Evolutionary conservation across 108 stramenopile species (phyloP).

Genomic region (Conticribra guillardii): DNA sequence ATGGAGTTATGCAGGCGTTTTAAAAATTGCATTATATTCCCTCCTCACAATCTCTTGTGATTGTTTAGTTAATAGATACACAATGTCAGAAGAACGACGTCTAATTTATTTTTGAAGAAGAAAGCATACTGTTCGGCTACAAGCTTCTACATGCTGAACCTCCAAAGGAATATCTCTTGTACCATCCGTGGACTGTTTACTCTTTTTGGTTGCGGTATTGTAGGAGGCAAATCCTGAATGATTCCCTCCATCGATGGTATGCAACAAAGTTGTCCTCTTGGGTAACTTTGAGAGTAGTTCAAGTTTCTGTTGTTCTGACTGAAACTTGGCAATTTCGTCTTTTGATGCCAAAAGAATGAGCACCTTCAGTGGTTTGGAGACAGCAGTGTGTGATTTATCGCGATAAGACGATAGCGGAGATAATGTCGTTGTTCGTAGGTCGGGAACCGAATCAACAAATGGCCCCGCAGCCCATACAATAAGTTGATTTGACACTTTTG

Average conservation of each 20-base stretch:
- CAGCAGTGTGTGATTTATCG: not conserved
- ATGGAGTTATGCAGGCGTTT: no score
- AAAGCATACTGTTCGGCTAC: slow-evolving; percentile 8
- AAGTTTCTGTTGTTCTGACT: slow-evolving; percentile 22
- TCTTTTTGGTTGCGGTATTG: slow-evolving; percentile 13
- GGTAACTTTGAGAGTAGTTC: slow-evolving; percentile 27
- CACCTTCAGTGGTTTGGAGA: slow-evolving; percentile 12
- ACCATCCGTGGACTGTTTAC: slow-evolving; percentile 4
- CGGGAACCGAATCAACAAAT: slow-evolving; percentile 12
- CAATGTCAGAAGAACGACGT: no score
- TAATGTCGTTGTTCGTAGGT: slow-evolving; percentile 8
- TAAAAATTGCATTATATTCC: no score
- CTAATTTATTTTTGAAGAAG: slow-evolving; percentile 1
- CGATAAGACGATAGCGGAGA: not conserved
- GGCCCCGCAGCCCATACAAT: slow-evolving; percentile 37
- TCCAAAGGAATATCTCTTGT: slow-evolving; percentile 8
- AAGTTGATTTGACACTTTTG: slow-evolving; percentile 16
- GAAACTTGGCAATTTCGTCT: slow-evolving; percentile 25
- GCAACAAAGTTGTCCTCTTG: slow-evolving; percentile 9
- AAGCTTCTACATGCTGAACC: slow-evolving; percentile 9
- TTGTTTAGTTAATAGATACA: no score
- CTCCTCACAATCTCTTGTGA: no score
- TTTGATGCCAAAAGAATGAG: slow-evolving; percentile 31
- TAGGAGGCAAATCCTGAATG: slow-evolving; percentile 44
- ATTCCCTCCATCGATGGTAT: slow-evolving; percentile 37